Evolutionary conservation across 345 rosid genomes (phyloP).

Genomic region (Murraya paniculata): DNA sequence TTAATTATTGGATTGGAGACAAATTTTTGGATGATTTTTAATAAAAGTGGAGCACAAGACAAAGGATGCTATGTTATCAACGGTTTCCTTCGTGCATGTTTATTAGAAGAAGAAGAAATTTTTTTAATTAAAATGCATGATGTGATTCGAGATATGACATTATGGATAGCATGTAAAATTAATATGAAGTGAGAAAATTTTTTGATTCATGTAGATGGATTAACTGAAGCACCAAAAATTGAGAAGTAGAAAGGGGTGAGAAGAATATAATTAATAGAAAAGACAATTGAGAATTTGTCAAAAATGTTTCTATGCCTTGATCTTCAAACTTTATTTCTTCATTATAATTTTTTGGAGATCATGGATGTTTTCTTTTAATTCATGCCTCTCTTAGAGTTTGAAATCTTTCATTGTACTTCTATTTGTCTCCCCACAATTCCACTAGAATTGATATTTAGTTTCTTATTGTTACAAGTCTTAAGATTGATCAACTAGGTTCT

Average conservation of each 20-base stretch:
- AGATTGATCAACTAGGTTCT: too few relatives aligned
- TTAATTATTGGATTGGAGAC: slow-evolving; percentile 25
- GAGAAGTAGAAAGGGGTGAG: slow-evolving; percentile 14
- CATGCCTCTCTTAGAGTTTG: not conserved
- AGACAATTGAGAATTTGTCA: slow-evolving; percentile 15
- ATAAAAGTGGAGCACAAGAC: not conserved
- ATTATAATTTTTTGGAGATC: not conserved
- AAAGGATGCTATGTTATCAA: slow-evolving; percentile 27
- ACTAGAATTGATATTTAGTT: too few relatives aligned
- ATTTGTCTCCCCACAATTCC: too few relatives aligned
- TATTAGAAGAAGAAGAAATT: slow-evolving; percentile 22
- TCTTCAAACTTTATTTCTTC: slow-evolving; percentile 29
- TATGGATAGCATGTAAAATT: slow-evolving; percentile 23
- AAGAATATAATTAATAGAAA: slow-evolving; percentile 26
- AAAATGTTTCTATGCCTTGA: slow-evolving; percentile 9
- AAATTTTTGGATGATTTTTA: slow-evolving; percentile 19
- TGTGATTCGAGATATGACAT: slow-evolving; percentile 35
- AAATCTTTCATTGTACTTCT: too few relatives aligned
- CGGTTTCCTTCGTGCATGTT: slow-evolving; percentile 14
- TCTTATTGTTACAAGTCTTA: too few relatives aligned
- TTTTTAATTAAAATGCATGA: slow-evolving; percentile 37
- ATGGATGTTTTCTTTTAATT: not conserved
- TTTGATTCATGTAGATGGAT: slow-evolving; percentile 8
- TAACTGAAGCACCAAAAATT: slow-evolving; percentile 11
- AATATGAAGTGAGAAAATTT: slow-evolving; percentile 11